phyloP scores from a whole-genome alignment of 805 yeast species.

The Candida schatavii region DNA sequence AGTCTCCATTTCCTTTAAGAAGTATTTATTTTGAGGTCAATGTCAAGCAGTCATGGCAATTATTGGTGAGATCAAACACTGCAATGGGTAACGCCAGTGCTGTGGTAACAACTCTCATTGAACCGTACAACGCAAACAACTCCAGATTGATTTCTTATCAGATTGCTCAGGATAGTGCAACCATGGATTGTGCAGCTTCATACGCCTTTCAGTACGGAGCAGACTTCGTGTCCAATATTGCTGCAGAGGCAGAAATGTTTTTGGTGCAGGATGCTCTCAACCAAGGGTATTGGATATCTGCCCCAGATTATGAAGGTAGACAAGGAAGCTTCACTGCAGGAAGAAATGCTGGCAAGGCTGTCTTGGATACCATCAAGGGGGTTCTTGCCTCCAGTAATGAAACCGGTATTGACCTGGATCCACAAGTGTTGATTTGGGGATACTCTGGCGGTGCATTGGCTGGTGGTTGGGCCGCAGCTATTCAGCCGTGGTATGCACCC shows the following conservation, averaged over 20 bases:
- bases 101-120: constrained; percentile 16
- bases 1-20: constrained; percentile 10
- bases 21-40: constrained; percentile 8
- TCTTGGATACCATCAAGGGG: constrained; percentile 30
- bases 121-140: constrained; percentile 20
- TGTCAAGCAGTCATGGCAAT: constrained; percentile 11
- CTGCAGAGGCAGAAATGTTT: constrained; percentile 14
- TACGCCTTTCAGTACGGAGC: constrained; percentile 16
- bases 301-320: constrained; percentile 36
- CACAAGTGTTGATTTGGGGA: constrained; percentile 29
- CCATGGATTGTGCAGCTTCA: constrained; percentile 19
- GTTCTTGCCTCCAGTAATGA: constrained; percentile 13
- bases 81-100: constrained; percentile 14
- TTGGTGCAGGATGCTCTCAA: constrained; percentile 13
- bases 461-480: constrained; percentile 35
- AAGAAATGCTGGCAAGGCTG: constrained; percentile 26
- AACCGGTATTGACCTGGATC: constrained; percentile 18
- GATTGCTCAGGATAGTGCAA: constrained; percentile 18
- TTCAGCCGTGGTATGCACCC: constrained; percentile 36
- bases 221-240: constrained; percentile 6
- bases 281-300: constrained; percentile 22
- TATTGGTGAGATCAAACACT: constrained; percentile 11
- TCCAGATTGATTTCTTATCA: constrained; percentile 19
- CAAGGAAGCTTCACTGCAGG: constrained; percentile 30
- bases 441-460: constrained; percentile 40